Percentiles rank a stretch among this genome's conserved stretches.
phyloP scores from a whole-genome alignment of 108 stramenopile species.

The Cyclotella atomus region DNA sequence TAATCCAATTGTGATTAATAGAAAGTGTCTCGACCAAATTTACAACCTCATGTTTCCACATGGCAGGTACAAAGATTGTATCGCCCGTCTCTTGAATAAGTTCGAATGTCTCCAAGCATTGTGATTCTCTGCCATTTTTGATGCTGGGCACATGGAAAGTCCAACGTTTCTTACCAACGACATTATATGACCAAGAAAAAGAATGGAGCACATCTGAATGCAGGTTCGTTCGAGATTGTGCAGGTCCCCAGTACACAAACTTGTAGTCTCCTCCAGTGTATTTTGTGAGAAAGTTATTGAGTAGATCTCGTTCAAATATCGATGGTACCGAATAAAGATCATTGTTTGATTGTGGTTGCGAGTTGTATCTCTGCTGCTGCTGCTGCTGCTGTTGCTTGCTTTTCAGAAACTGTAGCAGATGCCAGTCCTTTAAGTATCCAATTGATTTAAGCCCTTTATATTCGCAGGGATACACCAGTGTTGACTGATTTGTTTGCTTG shows the following conservation, averaged over 20 bases:
- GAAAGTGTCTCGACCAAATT: slow-evolving; percentile 85
- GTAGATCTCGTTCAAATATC: slow-evolving; percentile 59
- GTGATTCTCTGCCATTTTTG: slow-evolving; percentile 9
- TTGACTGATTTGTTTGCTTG: not conserved
- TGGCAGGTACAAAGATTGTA: slow-evolving; percentile 81
- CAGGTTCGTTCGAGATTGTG: slow-evolving; percentile 57
- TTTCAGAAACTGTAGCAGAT: slow-evolving; percentile 50
- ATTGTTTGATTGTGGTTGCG: not conserved
- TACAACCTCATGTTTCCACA: slow-evolving; percentile 82
- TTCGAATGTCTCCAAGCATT: slow-evolving; percentile 27
- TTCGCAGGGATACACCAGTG: not conserved
- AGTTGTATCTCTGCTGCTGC: not conserved
- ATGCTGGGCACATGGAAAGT: slow-evolving; percentile 54
- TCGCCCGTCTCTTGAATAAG: slow-evolving; percentile 77
- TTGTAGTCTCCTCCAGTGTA: slow-evolving; percentile 75
- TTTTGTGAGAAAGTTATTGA: slow-evolving; percentile 59
- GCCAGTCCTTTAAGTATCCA: slow-evolving; percentile 87
- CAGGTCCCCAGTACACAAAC: slow-evolving; percentile 90
- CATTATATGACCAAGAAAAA: slow-evolving; percentile 90
- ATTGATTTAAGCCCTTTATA: not conserved
- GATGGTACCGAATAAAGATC: slow-evolving; percentile 63
- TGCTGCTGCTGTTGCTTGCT: slow-evolving; percentile 6
- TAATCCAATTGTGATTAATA: slow-evolving; percentile 92
- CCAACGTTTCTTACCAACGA: slow-evolving; percentile 84
- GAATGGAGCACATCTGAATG: slow-evolving; percentile 90